Percentiles rank a stretch among this genome's conserved stretches.
phyloP scores from a whole-genome alignment of 192 early-diverging fungal species.

The Coemansia sp. region DNA sequence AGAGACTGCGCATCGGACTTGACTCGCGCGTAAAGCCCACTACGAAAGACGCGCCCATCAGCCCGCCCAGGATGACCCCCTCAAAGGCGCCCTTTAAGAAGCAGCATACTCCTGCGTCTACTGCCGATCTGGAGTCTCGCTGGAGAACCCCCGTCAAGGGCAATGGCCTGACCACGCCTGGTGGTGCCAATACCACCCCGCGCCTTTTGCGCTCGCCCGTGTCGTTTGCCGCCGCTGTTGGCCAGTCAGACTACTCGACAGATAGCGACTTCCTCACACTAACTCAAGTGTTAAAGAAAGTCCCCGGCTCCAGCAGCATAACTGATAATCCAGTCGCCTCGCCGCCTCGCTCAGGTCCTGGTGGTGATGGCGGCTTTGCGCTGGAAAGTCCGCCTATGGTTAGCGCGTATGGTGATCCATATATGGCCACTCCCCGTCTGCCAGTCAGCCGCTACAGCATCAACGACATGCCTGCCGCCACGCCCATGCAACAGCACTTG shows the following conservation, averaged over 20 bases:
- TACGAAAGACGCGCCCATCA: slow-evolving; percentile 17
- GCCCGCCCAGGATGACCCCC: slow-evolving; percentile 45
- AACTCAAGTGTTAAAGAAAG: slow-evolving; percentile 37
- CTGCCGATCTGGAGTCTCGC: slow-evolving; percentile 36
- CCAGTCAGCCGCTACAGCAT: slow-evolving; percentile 28
- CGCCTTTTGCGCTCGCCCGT: slow-evolving; percentile 39
- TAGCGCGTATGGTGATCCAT: slow-evolving; percentile 10
- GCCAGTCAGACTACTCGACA: slow-evolving; percentile 22
- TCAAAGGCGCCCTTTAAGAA: slow-evolving; percentile 8
- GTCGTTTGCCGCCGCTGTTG: slow-evolving; percentile 6
- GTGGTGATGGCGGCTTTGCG: slow-evolving; percentile 5
- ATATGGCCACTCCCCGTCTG: slow-evolving; percentile 33
- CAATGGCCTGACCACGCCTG: neutral
- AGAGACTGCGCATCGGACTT: slow-evolving; percentile 47
- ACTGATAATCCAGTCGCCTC: slow-evolving; percentile 25
- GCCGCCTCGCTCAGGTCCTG: slow-evolving; percentile 21
- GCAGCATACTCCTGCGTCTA: slow-evolving; percentile 17
- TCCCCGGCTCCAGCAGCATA: slow-evolving; percentile 27
- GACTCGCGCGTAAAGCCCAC: slow-evolving; percentile 21
- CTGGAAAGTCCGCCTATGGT: slow-evolving; percentile 12
- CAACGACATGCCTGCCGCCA: slow-evolving; percentile 26
- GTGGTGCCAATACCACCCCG: slow-evolving; percentile 15
- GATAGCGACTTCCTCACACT: slow-evolving; percentile 32
- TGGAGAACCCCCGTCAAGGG: slow-evolving; percentile 32
- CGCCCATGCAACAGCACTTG: slow-evolving; percentile 48